Percentiles rank a stretch among this genome's conserved stretches.
phyloP scores from a whole-genome alignment of 106 monocot genomes.

The Dendrobium chrysotoxum region DNA sequence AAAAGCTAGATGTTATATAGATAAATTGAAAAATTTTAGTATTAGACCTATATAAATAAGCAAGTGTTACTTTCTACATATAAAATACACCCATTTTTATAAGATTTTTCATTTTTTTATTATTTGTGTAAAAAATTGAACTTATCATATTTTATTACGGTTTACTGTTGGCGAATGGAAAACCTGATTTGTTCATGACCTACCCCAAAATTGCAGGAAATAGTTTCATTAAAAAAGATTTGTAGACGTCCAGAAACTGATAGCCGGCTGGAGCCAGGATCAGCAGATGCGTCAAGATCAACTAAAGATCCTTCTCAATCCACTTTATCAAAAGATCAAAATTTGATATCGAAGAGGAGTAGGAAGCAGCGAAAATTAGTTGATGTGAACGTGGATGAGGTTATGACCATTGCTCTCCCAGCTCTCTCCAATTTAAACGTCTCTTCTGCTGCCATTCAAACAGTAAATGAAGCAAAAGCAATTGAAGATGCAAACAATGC shows the following conservation, averaged over 20 bases:
- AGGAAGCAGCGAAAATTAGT: conserved; percentile 33
- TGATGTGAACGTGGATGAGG: conserved; percentile 35
- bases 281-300: neutral
- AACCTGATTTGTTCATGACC: too few species aligned
- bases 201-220: conserved; percentile 36
- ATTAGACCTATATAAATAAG: too few species aligned
- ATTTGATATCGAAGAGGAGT: neutral
- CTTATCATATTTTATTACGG: too few species aligned
- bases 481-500: too few species aligned
- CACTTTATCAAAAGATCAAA: too few species aligned
- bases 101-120: too few species aligned
- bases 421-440: neutral
- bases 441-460: neutral
- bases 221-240: conserved; percentile 61
- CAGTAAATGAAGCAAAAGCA: neutral
- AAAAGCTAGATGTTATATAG: too few species aligned
- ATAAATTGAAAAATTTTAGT: too few species aligned
- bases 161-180: too few species aligned
- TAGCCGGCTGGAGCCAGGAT: conserved; percentile 35
- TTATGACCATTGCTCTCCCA: conserved; percentile 9
- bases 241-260: conserved; percentile 66
- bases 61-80: too few species aligned
- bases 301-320: neutral
- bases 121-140: too few species aligned
- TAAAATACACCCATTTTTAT: too few species aligned